Conservation (phyloP, 495 filamentous ascomycete species). For the Neurospora cerealis region DNA sequence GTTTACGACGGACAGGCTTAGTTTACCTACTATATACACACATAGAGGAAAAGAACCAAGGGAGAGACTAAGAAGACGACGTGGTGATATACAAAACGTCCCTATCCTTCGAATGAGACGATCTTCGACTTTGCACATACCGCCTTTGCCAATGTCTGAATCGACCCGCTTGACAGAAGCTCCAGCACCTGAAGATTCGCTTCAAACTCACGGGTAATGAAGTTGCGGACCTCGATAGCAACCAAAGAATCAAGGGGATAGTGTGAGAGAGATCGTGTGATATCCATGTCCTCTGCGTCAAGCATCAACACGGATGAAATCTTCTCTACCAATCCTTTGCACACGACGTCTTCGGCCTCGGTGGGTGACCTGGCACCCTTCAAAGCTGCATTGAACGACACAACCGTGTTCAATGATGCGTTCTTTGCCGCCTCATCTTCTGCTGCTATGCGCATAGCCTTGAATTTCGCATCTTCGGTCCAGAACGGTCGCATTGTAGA, state of each 20-base stretch:
- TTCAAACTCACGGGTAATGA: conserved; percentile 39
- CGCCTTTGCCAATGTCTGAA: conserved; percentile 37
- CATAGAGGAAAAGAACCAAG: neutral
- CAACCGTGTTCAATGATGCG: conserved; percentile 20
- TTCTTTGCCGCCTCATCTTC: conserved; percentile 33
- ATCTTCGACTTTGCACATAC: conserved; percentile 43
- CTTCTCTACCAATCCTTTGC: conserved; percentile 35
- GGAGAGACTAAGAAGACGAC: neutral
- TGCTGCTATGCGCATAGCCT: conserved; percentile 35
- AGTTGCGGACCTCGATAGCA: conserved; percentile 44
- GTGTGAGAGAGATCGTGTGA: conserved; percentile 33
- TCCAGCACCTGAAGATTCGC: conserved; percentile 47
- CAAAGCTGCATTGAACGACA: conserved; percentile 33
- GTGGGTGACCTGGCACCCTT: conserved; percentile 29
- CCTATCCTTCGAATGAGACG: conserved; percentile 9
- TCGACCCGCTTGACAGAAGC: conserved; percentile 37
- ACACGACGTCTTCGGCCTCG: conserved; percentile 38
- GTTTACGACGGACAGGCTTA: neutral
- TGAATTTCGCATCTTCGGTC: conserved; percentile 43
- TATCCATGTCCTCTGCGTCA: conserved; percentile 41
- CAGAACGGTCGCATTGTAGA: conserved; percentile 37
- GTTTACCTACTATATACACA: neutral
- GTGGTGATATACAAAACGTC: neutral
- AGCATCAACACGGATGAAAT: conserved; percentile 41
- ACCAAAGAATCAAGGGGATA: conserved; percentile 47